Evolutionary conservation across 345 rosid genomes (phyloP), one percentile per base, ranked within the genome.

Genomic region (Clausena lansium): DNA sequence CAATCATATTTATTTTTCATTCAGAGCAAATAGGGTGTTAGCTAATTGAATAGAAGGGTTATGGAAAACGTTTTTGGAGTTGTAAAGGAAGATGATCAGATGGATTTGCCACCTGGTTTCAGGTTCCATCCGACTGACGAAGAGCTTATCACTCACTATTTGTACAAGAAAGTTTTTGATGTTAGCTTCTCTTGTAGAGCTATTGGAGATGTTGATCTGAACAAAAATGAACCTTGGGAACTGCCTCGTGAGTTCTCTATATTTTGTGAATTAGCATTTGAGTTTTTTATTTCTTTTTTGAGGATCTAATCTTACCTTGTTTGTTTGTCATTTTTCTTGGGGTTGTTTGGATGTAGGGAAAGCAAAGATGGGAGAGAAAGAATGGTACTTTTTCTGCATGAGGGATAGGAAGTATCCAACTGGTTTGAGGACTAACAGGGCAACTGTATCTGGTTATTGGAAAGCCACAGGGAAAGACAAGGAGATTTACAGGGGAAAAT

Each of bases 151-250:
- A 85, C 88, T 41, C 93, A 92, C 82, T 93, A 95, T 71, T 77
- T 95, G 30, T 81, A 83, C 82, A 89, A 88, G 81, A 93, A 93
- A 82, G 99, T 92, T 71, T 83, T 82, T 15, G 89, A 93, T 47
- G 45, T 80, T 15, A 67, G 64, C 70, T 95, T 95, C 85, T 50
- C 90, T 1, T 84, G 93, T 58, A 84, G 81, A 85, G 97, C 99
- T 15, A 92, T 95, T 69, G 99, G 96, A 50, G 97, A 93, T 76
- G 98, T 92, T 11, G 99, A 95, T 70, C 84, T 95, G 85, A 95
- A 95, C 92, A 93, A 91, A 88, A 89, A 96, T 68, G 99, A 95
- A 84, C 99, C 99, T 8, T 95, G 99, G 99, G 99, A 95, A 59
- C 81, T 95, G 76, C 99, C 99, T 0, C 78, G 99, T 95, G 86